Evolutionary conservation across 1,139 yeast genomes (phyloP).

Genomic region (Geotrichum histeridarum): DNA sequence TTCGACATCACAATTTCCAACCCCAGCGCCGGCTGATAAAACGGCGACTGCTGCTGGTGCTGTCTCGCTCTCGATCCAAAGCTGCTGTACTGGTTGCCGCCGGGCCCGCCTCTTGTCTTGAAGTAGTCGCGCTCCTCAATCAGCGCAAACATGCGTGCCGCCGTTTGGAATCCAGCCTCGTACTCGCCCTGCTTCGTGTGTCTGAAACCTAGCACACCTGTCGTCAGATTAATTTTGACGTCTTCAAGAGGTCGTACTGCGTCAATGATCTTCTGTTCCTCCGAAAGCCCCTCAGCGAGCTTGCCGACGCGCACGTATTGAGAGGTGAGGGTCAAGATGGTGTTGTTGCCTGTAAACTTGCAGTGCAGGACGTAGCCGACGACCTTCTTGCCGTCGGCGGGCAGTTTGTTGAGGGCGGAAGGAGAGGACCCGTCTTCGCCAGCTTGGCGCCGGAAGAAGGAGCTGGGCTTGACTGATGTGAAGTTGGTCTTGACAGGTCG

Average conservation of each 20-base stretch:
- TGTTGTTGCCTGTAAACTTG: slow-evolving; percentile 74
- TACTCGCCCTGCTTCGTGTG: slow-evolving; percentile 68
- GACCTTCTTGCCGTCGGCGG: slow-evolving; percentile 31
- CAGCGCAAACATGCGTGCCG: slow-evolving; percentile 63
- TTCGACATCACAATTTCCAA: slow-evolving; percentile 69
- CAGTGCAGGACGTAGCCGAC: slow-evolving; percentile 70
- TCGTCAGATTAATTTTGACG: slow-evolving; percentile 53
- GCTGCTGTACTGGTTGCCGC: not conserved
- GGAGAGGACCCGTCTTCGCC: not conserved
- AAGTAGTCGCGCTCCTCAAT: slow-evolving; percentile 54
- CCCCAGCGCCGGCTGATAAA: not conserved
- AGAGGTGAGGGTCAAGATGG: slow-evolving; percentile 70
- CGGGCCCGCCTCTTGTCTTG: slow-evolving; percentile 23
- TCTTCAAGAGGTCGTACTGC: slow-evolving; percentile 77
- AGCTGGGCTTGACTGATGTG: slow-evolving; percentile 4
- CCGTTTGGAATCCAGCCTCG: slow-evolving; percentile 90
- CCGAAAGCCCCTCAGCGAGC: slow-evolving; percentile 38
- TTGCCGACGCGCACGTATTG: slow-evolving; percentile 51
- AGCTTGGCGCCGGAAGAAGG: not conserved
- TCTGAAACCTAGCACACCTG: slow-evolving; percentile 42
- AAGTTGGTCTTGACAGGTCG: slow-evolving; percentile 8
- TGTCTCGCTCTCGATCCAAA: not conserved
- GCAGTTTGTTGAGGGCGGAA: not conserved
- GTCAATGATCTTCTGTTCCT: slow-evolving; percentile 73
- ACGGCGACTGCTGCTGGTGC: not conserved